These are phyloP conservation scores for Fusarium paranaense DNA, from an alignment of 2,329 filamentous ascomycete genomes.

Conservation along the genomic window DNA sequence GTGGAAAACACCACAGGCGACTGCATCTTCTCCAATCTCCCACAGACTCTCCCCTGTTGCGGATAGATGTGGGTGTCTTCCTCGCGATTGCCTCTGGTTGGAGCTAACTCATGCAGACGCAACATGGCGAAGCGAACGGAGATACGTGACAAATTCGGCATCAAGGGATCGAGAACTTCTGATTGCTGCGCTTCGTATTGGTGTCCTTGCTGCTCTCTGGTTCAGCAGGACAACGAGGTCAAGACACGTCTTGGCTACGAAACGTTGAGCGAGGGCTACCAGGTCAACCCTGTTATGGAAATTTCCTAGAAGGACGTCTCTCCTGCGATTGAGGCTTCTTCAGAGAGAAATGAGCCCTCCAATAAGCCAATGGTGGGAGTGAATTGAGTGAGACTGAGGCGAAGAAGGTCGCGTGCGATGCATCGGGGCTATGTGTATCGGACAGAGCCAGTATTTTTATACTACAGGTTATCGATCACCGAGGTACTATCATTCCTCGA, in stretches of 20 bases:
- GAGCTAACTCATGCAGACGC: neutral
- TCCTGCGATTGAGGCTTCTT: rapidly evolving
- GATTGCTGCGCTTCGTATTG: neutral
- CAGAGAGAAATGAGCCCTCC: neutral
- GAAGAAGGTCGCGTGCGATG: neutral
- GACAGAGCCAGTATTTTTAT: neutral
- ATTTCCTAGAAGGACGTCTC: neutral
- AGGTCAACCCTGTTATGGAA: neutral
- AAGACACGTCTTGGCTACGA: neutral
- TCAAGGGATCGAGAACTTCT: neutral
- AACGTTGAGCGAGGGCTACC: neutral
- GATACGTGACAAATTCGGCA: neutral
- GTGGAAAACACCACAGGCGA: too few relatives aligned
- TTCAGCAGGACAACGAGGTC: neutral
- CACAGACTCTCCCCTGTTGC: neutral
- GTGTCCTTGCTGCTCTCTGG: neutral
- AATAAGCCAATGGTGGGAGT: neutral
- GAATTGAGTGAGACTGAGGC: neutral
- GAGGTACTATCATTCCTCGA: neutral
- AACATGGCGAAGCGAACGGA: neutral
- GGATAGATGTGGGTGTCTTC: neutral
- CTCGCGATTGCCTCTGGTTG: rapidly evolving
- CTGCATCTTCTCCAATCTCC: neutral
- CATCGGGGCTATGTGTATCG: neutral
- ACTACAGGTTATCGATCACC: neutral